These are phyloP conservation scores for Fennellomyces sp. DNA, from an alignment of 371 early-diverging fungal genomes.

Conservation along the genomic window DNA sequence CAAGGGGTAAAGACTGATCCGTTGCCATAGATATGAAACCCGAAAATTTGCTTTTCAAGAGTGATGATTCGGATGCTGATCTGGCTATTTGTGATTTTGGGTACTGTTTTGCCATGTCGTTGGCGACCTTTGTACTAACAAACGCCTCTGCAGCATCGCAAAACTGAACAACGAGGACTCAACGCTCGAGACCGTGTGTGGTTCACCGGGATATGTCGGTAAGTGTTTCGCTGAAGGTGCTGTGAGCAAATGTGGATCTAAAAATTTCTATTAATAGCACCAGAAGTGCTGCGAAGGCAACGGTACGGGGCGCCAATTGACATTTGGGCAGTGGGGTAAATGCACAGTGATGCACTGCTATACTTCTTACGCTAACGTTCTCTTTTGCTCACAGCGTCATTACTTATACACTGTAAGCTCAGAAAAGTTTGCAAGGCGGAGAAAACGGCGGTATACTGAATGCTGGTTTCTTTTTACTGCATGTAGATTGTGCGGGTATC, in stretches of 20 bases:
- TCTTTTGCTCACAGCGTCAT: slow-evolving; percentile 56
- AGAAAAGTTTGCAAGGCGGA: too few species aligned
- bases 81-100: slow-evolving; percentile 74
- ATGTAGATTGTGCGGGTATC: slow-evolving; percentile 66
- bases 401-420: slow-evolving; percentile 66
- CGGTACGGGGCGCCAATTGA: slow-evolving; percentile 6
- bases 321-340: slow-evolving; percentile 59
- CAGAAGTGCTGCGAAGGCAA: slow-evolving; percentile 63
- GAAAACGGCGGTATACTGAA: not conserved
- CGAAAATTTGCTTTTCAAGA: slow-evolving; percentile 78
- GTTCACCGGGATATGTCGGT: slow-evolving; percentile 63
- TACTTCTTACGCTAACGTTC: too few species aligned
- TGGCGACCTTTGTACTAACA: too few species aligned
- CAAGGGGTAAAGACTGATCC: not conserved
- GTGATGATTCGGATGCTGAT: slow-evolving; percentile 55
- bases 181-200: slow-evolving; percentile 62
- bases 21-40: slow-evolving; percentile 75
- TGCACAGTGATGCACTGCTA: not conserved
- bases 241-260: not conserved
- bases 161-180: slow-evolving; percentile 47
- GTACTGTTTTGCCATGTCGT: slow-evolving; percentile 18
- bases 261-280: slow-evolving; percentile 50
- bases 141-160: slow-evolving; percentile 62
- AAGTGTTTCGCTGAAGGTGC: slow-evolving; percentile 2
- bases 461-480: not conserved